Evolutionary conservation across 2,329 filamentous ascomycete species (phyloP).

Genomic region (Phialophora verrucosa): DNA sequence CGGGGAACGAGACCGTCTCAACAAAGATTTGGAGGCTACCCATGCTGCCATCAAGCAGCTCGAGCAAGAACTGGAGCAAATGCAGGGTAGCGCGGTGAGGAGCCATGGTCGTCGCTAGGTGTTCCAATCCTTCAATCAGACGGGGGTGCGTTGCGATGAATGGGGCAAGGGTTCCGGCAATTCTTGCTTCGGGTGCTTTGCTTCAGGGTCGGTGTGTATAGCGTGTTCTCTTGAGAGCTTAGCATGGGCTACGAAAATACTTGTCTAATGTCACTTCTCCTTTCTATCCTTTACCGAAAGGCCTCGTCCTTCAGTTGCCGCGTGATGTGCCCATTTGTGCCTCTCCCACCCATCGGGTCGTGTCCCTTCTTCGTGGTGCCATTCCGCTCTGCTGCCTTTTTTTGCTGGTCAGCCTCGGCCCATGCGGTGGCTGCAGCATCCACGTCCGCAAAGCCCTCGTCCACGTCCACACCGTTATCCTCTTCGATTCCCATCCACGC

Average conservation of each 20-base stretch:
- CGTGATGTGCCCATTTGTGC: conserved; percentile 37
- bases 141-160: not conserved
- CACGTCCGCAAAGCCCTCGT: conserved; percentile 41
- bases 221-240: conserved; percentile 26
- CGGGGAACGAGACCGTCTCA: conserved; percentile 95
- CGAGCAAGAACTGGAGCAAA: conserved; percentile 87
- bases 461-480: conserved; percentile 47
- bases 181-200: conserved; percentile 19
- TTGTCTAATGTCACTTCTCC: conserved; percentile 35
- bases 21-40: conserved; percentile 98
- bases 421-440: conserved; percentile 34
- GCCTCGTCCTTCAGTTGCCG: conserved; percentile 33
- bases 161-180: conserved; percentile 31
- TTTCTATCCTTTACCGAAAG: conserved; percentile 2
- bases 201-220: conserved; percentile 16
- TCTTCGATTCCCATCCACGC: conserved; percentile 58
- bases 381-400: not conserved
- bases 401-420: not conserved
- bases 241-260: conserved; percentile 33
- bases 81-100: conserved; percentile 89
- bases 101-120: conserved; percentile 87
- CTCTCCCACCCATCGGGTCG: conserved; percentile 39
- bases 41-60: conserved; percentile 72
- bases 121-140: not conserved
- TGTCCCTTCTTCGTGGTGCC: conserved; percentile 15